These are phyloP conservation scores for Moesziomyces aphidis DNA, from an alignment of 1,284 basidiomycete genomes.

Conservation along the genomic window DNA sequence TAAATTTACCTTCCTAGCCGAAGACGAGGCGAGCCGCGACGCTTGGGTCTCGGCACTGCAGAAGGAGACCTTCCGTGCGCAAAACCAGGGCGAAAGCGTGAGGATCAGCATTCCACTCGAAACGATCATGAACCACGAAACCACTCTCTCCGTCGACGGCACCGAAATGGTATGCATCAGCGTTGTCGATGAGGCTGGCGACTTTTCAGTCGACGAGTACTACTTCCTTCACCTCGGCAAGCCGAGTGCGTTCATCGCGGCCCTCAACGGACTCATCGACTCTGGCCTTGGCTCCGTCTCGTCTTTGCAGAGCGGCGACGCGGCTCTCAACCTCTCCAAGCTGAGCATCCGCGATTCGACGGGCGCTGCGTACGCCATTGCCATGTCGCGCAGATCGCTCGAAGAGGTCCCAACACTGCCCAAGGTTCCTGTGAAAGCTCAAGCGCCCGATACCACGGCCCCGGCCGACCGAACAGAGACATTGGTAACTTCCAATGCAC, in stretches of 20 bases:
- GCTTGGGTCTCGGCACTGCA: conserved; percentile 90
- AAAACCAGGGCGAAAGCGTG: conserved; percentile 95
- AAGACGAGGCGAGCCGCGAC: conserved; percentile 60
- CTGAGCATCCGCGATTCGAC: conserved; percentile 46
- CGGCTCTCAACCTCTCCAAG: conserved; percentile 22
- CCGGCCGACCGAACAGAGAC: not conserved
- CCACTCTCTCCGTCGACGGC: conserved; percentile 70
- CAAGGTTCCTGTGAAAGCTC: conserved; percentile 9
- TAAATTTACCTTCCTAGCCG: conserved; percentile 65
- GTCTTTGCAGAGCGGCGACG: conserved; percentile 21
- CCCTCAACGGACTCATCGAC: conserved; percentile 18
- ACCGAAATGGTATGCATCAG: conserved; percentile 57
- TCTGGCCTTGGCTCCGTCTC: conserved; percentile 10
- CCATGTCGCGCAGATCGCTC: conserved; percentile 21
- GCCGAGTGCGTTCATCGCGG: conserved; percentile 30
- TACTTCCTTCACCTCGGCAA: conserved; percentile 55
- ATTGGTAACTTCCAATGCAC: not conserved
- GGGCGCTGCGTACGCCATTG: conserved; percentile 12
- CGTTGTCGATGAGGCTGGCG: conserved; percentile 51
- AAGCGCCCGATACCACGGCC: not conserved
- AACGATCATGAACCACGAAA: conserved; percentile 86
- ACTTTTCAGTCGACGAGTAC: conserved; percentile 60
- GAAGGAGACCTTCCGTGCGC: conserved; percentile 88
- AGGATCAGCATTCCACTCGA: conserved; percentile 90
- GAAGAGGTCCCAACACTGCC: conserved; percentile 30